Base-by-base conservation (phyloP, 768 basidiomycete species). In the Infundibulicybe gibba region DNA sequence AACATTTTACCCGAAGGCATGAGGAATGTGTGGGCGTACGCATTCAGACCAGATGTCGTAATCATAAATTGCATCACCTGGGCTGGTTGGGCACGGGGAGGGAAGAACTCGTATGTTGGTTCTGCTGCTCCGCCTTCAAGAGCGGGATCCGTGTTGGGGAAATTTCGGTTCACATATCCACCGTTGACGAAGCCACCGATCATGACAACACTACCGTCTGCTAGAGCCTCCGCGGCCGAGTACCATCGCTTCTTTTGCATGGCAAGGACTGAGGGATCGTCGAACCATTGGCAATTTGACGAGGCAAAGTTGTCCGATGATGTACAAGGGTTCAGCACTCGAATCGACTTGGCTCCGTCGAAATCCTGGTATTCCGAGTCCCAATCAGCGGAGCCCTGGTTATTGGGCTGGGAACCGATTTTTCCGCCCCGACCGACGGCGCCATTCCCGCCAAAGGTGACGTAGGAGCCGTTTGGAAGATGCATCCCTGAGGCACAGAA, bases 401-500 rank as follows among this genome's bases (percentile, higher is more conserved):
- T 69, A 51, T 79, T 76, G 15, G 58, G 54, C 41, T 75, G 71
- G 0, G 78, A 77, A 25, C 82, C 79, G 19, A 79, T 70, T 43
- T 68, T 68, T 32, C 87, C 87, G 13, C 81, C 80, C 1, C 76
- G 77, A 8, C 80, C 82, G 11, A 91, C 68, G 10, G 88, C 88
- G 14, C 78, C 78, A 56, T 91, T 91, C 10, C 90, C 89, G 51
- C 89, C 89, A 51, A 90, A 84, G 0, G 85, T 80, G 4, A 71
- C 77, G 46, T 68, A 90, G 2, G 86, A 87, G 35, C 86, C 86
- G 49, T 90, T 90, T 3, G 88, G 87, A 1, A 90, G 69, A 61
- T 89, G 87, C 79, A 85, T 81, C 43, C 89, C 90, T 2, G 85
- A 90, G 14, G 90, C 80, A 56, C 90, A 92, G 71, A 92, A 92